These are phyloP conservation scores for Kalanchoe fedtschenkoi DNA, from an alignment of 164 flowering plant genomes.

Conservation along the genomic window DNA sequence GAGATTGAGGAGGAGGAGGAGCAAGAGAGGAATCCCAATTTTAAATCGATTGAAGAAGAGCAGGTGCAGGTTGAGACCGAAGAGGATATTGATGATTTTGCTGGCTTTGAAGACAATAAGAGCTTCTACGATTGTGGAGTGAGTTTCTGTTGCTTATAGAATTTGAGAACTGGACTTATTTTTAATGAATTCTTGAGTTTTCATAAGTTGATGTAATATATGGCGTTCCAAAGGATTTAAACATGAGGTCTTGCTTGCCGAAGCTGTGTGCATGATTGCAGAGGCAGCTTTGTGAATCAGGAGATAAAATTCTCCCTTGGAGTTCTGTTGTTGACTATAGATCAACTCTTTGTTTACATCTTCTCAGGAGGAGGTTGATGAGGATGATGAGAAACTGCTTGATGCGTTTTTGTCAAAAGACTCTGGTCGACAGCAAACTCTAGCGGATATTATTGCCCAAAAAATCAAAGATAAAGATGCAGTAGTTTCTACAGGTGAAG, in stretches of 20 bases:
- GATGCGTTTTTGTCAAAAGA: constrained; percentile 61
- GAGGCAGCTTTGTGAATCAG: neutral
- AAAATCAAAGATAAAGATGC: constrained; percentile 62
- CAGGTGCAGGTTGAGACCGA: constrained; percentile 15
- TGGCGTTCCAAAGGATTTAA: neutral
- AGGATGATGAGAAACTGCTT: constrained; percentile 66
- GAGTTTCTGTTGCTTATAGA: neutral
- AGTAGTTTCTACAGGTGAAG: constrained; percentile 43
- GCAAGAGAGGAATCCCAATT: constrained; percentile 18
- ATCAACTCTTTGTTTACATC: neutral
- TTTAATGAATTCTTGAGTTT: neutral
- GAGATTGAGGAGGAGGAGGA: constrained; percentile 50
- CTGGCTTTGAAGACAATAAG: constrained; percentile 52
- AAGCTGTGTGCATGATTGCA: neutral
- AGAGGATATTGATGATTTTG: constrained; percentile 59
- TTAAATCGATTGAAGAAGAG: constrained; percentile 18
- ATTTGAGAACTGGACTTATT: neutral
- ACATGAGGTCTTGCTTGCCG: neutral
- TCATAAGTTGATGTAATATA: neutral
- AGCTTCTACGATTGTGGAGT: constrained; percentile 49
- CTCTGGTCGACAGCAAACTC: constrained; percentile 43
- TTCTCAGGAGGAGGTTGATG: constrained; percentile 56
- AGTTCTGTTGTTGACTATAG: neutral
- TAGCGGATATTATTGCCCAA: constrained; percentile 59
- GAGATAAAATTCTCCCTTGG: neutral